Base-by-base conservation (phyloP, 306 rosid genomes). In the Ceratonia siliqua region DNA sequence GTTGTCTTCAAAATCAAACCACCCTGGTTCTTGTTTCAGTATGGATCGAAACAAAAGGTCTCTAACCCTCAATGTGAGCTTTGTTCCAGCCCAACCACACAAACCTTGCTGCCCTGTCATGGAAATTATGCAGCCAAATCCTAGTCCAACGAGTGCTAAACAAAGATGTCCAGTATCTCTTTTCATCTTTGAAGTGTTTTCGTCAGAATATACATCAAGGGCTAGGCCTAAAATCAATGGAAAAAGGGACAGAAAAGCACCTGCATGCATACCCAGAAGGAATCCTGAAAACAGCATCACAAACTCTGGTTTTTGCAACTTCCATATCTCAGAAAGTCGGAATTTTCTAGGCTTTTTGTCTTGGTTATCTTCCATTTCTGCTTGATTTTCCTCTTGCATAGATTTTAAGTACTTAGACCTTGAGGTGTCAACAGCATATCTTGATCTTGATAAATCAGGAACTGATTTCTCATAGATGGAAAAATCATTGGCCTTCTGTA, bases 61-160 rank as follows among this genome's bases (percentile, higher is more conserved):
- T 84, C 98, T 89, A 67, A 94, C 96, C 49, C 93, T 86, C 68
- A 73, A 75, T 59, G 98, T 94, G 28, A 94, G 88, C 81, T 88
- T 91, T 78, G 96, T 82, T 76, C 98, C 96, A 8, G 97, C 98
- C 96, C 87, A 87, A 24, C 98, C 93, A 72, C 98, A 94, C 24
- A 94, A 77, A 55, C 97, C 97, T 89, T 88, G 98, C 8, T 91
- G 97, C 22, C 96, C 98, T 41, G 98, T 94, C 90, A 94, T 87
- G 56, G 85, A 76, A 79, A 91, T 38, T 53, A 91, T 84, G 45
- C 89, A 88, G 69, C 98, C 96, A 69, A 91, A 20, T 38, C 96
- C 98, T 66, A 94, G 91, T 42, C 89, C 91, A 70, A 94, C 86
- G 65, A 94, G 78, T 17, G 53, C 83, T 18, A 91, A 53, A 86